phyloP scores from a whole-genome alignment of 176 grass and related monocot species.

The Aegilops sharonensis region DNA sequence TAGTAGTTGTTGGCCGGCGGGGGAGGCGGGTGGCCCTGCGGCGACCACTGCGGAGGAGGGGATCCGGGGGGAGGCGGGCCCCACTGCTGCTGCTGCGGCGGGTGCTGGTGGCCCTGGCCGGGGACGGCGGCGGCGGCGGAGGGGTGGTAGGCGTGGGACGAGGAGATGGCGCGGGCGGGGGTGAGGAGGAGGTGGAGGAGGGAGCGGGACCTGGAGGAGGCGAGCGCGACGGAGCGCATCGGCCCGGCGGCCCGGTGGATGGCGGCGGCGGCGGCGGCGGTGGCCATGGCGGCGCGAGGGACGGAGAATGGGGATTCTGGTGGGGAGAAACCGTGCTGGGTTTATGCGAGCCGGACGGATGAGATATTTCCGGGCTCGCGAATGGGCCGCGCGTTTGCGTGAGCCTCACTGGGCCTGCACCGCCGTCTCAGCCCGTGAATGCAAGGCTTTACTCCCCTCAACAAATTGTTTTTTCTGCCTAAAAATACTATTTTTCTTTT shows the following conservation, averaged over 20 bases:
- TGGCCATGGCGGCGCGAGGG: constrained; percentile 35
- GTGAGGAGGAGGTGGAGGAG: constrained; percentile 37
- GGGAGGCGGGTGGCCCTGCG: neutral
- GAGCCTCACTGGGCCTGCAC: neutral
- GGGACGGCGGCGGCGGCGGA: constrained; percentile 24
- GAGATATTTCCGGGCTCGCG: constrained; percentile 7
- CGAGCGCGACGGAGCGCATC: constrained; percentile 25
- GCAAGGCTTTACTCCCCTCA: neutral
- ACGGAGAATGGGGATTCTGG: neutral
- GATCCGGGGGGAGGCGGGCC: neutral
- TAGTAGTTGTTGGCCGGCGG: neutral
- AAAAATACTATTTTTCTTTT: too few species aligned
- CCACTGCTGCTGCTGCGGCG: constrained; percentile 31
- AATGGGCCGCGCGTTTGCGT: neutral
- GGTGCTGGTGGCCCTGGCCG: constrained; percentile 23
- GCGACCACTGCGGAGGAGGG: neutral
- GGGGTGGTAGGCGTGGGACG: constrained; percentile 31
- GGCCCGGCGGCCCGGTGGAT: constrained; percentile 26
- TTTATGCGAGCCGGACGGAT: neutral
- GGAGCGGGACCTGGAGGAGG: constrained; percentile 38
- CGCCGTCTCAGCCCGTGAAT: neutral
- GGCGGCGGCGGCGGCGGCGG: constrained; percentile 22
- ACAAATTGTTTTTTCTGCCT: too few species aligned
- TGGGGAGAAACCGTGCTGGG: neutral
- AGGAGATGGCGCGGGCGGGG: constrained; percentile 37